Percentiles rank a stretch among this genome's conserved stretches.
Evolutionary conservation across 192 early-diverging fungal genomes (phyloP).

Genomic region (Cladochytrium replicatum): DNA sequence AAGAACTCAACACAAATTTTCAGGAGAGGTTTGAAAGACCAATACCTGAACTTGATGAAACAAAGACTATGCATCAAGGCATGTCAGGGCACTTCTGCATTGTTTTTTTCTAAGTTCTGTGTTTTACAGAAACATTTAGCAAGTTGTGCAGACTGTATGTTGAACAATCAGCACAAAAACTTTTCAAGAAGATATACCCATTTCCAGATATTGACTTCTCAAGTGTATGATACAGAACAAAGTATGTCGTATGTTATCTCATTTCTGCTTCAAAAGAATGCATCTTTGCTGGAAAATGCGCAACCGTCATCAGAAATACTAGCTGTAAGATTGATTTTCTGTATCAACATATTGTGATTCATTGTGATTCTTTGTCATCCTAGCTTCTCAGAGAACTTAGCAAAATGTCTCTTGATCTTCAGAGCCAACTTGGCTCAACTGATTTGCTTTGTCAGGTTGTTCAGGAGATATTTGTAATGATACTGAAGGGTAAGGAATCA

Average conservation of each 20-base stretch:
- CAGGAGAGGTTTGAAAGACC: conserved; percentile 65
- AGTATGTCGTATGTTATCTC: no score
- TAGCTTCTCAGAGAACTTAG: conserved; percentile 12
- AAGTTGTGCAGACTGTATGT: conserved; percentile 11
- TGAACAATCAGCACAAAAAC: not conserved
- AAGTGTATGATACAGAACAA: conserved; percentile 25
- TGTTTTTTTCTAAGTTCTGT: not conserved
- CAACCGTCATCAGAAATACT: not conserved
- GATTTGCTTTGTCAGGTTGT: not conserved
- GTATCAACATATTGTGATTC: no score
- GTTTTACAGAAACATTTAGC: conserved; percentile 5
- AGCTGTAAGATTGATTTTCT: not conserved
- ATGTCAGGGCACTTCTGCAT: not conserved
- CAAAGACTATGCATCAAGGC: conserved; percentile 13
- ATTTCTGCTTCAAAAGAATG: not conserved
- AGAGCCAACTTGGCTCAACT: not conserved
- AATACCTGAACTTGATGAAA: conserved; percentile 67
- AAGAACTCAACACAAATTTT: not conserved
- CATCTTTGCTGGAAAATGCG: not conserved
- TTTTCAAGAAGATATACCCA: conserved; percentile 27
- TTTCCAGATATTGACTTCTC: conserved; percentile 36
- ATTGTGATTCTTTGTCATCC: no score
- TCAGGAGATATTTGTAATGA: not conserved
- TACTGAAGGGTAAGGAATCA: not conserved
- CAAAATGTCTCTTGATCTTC: not conserved